A percentile compares a stretch with the other conserved stretches of the same genome.
Conservation (phyloP, 2,329 filamentous ascomycete genomes). For the Penicillium sp. region DNA sequence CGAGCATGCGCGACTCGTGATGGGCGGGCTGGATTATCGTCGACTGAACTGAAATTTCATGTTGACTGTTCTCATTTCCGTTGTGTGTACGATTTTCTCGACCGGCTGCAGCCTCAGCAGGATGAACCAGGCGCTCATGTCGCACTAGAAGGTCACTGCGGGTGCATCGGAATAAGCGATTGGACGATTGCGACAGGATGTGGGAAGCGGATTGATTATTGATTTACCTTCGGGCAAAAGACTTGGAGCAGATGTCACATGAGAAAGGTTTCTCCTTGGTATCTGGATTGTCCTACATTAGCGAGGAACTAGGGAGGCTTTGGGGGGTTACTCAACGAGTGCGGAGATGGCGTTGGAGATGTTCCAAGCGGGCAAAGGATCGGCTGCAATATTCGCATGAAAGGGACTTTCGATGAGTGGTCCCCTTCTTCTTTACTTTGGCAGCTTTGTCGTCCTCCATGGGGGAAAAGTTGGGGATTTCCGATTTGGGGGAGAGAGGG, state of each 20-base stretch:
- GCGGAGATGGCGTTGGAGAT: slow-evolving; percentile 54
- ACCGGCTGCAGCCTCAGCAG: slow-evolving; percentile 42
- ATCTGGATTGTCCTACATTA: slow-evolving; percentile 37
- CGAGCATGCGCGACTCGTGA: slow-evolving; percentile 47
- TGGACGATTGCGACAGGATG: slow-evolving; percentile 6
- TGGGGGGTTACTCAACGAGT: slow-evolving; percentile 48
- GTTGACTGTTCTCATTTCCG: slow-evolving; percentile 28
- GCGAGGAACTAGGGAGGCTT: slow-evolving; percentile 5
- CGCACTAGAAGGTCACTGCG: slow-evolving; percentile 50
- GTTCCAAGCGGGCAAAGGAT: slow-evolving; percentile 50
- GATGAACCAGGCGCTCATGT: slow-evolving; percentile 52
- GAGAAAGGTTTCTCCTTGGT: slow-evolving; percentile 54
- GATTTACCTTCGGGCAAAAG: slow-evolving; percentile 48
- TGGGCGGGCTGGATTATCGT: slow-evolving; percentile 39
- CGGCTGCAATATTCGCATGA: slow-evolving; percentile 51
- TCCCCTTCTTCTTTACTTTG: slow-evolving; percentile 44
- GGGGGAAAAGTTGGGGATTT: slow-evolving; percentile 16
- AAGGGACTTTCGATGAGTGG: slow-evolving; percentile 47
- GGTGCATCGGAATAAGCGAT: slow-evolving; percentile 26
- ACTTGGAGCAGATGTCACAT: slow-evolving; percentile 52
- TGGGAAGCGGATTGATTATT: not conserved
- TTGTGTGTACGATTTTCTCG: slow-evolving; percentile 40
- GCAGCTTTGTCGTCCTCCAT: slow-evolving; percentile 44
- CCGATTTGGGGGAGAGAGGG: slow-evolving; percentile 26
- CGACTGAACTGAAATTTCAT: slow-evolving; percentile 35